phyloP scores from a whole-genome alignment of 345 rosid genomes.

The Excoecaria cochinchinensis region DNA sequence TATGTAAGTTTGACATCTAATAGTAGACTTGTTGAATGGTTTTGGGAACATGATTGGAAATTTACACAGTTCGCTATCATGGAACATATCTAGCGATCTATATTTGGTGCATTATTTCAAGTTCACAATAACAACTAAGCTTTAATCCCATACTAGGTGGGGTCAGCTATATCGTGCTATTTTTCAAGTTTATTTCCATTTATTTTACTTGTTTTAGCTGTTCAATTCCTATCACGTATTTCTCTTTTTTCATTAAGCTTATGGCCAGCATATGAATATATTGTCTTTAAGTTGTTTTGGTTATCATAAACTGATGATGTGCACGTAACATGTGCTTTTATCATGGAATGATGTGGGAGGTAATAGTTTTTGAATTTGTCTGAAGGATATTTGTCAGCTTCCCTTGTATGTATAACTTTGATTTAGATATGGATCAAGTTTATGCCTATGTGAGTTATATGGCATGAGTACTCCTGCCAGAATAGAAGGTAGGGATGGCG shows the following conservation, averaged over 20 bases:
- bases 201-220: not conserved
- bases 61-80: not conserved
- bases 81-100: not conserved
- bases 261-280: not conserved
- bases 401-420: not conserved
- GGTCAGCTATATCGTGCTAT: no score
- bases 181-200: not conserved
- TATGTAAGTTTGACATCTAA: conserved; percentile 58
- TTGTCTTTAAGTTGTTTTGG: not conserved
- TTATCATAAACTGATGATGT: not conserved
- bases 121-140: no score
- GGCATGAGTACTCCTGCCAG: not conserved
- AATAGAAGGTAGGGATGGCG: not conserved
- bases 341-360: not conserved
- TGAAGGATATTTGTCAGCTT: not conserved
- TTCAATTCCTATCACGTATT: not conserved
- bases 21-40: not conserved
- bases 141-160: no score
- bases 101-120: not conserved
- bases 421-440: not conserved
- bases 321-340: not conserved
- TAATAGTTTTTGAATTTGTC: not conserved
- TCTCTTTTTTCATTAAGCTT: not conserved
- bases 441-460: not conserved
- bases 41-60: not conserved